Evolutionary conservation across 129 eudicot genomes (phyloP), one percentile per base, ranked within the genome.

Genomic region (Oenanthe sinensis): DNA sequence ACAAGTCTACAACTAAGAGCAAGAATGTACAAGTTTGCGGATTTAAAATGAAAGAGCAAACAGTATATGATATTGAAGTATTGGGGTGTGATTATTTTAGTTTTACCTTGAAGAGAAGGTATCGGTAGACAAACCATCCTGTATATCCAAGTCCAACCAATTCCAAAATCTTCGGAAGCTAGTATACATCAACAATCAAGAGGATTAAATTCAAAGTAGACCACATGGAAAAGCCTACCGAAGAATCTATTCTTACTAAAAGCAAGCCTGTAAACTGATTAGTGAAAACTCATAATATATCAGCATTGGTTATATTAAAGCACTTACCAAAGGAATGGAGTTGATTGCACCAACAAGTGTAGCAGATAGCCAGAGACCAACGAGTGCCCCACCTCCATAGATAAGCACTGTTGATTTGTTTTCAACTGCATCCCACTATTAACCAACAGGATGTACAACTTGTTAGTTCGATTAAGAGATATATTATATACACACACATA

Each of bases 81-180:
- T 63, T 40, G 8, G 15, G 26, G 36, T 62, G 7, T 60, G 16
- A 70, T 33, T 2, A 17, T 24, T 74, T 1, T 16, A n/a, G 47
- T 68, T 50, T 70, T 80, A 92, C 98, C 96, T 96, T 89, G 88
- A 96, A 96, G 72, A 96, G 99, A 79, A 96, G 95, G 80, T 96
- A 96, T 81, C 99, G 93, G 88, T 96, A 96, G 75, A 96, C 99
- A 85, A 96, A 96, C 99, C 99, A 94, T 81, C 96, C 98, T 9
- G 97, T 79, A 81, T 96, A 96, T 85, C 97, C 99, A 75, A 96
- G 99, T 71, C 98, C 98, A 79, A 94, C 97, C 93, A 96, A 86
- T 87, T 96, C 99, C 96, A 96, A 62, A 82, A 96, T 81, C 86
- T 96, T 96, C 50, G 99, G 99, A 76, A 96, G 97, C 99, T 95